phyloP scores from a whole-genome alignment of 2,329 filamentous ascomycete genomes.

The Gnomoniopsis smithogilvyi region DNA sequence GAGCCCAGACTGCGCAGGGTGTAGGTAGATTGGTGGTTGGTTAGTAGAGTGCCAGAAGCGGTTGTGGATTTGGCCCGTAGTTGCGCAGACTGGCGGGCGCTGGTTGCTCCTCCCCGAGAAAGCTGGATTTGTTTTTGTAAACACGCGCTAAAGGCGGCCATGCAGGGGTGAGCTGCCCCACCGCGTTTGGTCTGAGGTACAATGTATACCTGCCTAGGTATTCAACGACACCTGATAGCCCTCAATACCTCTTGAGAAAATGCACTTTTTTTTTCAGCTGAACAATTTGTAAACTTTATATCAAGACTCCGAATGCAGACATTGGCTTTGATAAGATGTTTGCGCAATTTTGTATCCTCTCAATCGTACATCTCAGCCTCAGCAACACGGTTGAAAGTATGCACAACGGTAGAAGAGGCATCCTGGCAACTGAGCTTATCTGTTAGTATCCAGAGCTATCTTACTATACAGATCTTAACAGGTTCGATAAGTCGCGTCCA shows the following conservation, averaged over 20 bases:
- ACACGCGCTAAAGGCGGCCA: not conserved
- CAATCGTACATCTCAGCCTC: too few relatives aligned
- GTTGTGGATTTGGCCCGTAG: not conserved
- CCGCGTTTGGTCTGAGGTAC: not conserved
- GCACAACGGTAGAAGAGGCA: too few relatives aligned
- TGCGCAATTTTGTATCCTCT: too few relatives aligned
- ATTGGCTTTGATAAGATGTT: too few relatives aligned
- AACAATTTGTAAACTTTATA: too few relatives aligned
- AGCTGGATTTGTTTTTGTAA: slow-evolving; percentile 18
- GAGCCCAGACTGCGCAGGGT: not conserved
- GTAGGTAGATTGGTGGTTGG: not conserved
- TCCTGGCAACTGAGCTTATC: not conserved
- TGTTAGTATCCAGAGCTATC: not conserved
- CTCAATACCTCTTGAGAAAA: too few relatives aligned
- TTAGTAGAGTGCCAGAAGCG: not conserved
- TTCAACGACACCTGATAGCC: too few relatives aligned
- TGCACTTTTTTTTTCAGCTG: too few relatives aligned
- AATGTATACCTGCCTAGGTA: too few relatives aligned
- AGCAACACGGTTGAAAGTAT: too few relatives aligned
- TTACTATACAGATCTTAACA: not conserved
- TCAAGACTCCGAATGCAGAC: too few relatives aligned
- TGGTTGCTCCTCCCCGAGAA: slow-evolving; percentile 16
- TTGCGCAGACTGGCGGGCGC: not conserved
- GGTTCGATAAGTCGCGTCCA: not conserved
- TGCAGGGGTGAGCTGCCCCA: not conserved